phyloP scores from a whole-genome alignment of 2,329 filamentous ascomycete species.

The Colletotrichum sp. region DNA sequence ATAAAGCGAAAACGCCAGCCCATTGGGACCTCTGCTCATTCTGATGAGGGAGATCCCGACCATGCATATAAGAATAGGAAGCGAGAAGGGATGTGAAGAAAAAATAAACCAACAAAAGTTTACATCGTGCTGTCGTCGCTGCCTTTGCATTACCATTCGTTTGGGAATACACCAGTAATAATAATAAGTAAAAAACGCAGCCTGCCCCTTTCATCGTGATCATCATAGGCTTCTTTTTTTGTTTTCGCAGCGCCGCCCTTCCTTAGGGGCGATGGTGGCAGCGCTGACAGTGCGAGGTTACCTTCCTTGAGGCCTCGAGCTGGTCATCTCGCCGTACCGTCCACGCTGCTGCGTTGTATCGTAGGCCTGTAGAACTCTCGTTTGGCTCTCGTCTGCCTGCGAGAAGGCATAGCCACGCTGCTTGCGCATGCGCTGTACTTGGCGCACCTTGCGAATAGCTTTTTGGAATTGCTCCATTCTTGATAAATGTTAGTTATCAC shows the following conservation, averaged over 20 bases:
- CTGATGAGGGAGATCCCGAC: background rate
- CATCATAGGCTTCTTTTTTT: constrained; percentile 7
- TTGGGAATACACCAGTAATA: background rate
- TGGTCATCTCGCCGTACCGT: constrained; percentile 92
- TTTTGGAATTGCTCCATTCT: constrained; percentile 99
- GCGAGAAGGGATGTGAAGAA: background rate
- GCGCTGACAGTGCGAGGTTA: background rate
- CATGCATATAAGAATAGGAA: constrained; percentile 20
- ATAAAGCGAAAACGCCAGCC: constrained; percentile 8
- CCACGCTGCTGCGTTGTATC: constrained; percentile 94
- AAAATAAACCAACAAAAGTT: constrained; percentile 4
- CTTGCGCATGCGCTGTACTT: constrained; percentile 99
- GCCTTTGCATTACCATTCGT: constrained; percentile 19
- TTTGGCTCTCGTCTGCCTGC: constrained; percentile 95
- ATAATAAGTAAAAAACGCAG: constrained; percentile 13
- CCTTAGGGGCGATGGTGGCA: background rate
- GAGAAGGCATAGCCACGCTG: constrained; percentile 98
- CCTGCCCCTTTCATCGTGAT: constrained; percentile 19
- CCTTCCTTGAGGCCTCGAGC: constrained; percentile 37
- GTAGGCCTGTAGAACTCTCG: constrained; percentile 93
- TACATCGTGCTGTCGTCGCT: constrained; percentile 22
- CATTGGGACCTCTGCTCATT: background rate
- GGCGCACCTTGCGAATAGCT: constrained; percentile 95
- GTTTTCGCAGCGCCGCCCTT: background rate
- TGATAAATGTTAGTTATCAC: constrained; percentile 15